These are phyloP conservation scores for Leptoxyphium fumago DNA, from an alignment of 2,329 filamentous ascomycete species.

Conservation along the genomic window DNA sequence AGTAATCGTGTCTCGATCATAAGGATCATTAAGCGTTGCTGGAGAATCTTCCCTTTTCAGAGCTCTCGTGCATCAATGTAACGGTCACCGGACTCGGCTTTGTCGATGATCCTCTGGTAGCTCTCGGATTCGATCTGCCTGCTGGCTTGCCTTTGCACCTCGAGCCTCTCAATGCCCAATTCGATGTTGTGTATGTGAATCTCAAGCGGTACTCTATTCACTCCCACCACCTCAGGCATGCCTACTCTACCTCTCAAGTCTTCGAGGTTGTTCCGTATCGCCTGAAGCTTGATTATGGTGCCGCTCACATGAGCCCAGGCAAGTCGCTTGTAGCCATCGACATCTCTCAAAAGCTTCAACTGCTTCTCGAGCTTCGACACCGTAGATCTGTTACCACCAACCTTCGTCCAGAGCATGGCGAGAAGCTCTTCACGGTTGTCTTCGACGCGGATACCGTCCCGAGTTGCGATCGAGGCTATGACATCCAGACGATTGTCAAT, in stretches of 20 bases:
- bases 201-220: slow-evolving; percentile 45
- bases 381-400: slow-evolving; percentile 52
- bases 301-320: slow-evolving; percentile 55
- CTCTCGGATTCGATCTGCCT: slow-evolving; percentile 12
- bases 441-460: slow-evolving; percentile 45
- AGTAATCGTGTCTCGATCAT: too few species aligned
- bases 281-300: slow-evolving; percentile 58
- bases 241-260: slow-evolving; percentile 58
- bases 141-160: slow-evolving; percentile 43
- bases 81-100: background rate
- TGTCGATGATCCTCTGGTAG: slow-evolving; percentile 2
- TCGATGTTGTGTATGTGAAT: slow-evolving; percentile 66
- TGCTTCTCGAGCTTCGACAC: slow-evolving; percentile 49
- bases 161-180: slow-evolving; percentile 55
- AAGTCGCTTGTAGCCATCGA: slow-evolving; percentile 49
- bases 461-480: slow-evolving; percentile 54
- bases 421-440: slow-evolving; percentile 51
- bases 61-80: background rate
- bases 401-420: slow-evolving; percentile 55
- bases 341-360: slow-evolving; percentile 47
- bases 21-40: too few species aligned
- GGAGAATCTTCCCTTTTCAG: background rate
- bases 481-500: slow-evolving; percentile 55
- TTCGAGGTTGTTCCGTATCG: slow-evolving; percentile 55
- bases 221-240: slow-evolving; percentile 45